A percentile compares a stretch with the other conserved stretches of the same genome.
These are phyloP conservation scores for Xylaria cubensis DNA, from an alignment of 495 filamentous ascomycete species.

Conservation along the genomic window DNA sequence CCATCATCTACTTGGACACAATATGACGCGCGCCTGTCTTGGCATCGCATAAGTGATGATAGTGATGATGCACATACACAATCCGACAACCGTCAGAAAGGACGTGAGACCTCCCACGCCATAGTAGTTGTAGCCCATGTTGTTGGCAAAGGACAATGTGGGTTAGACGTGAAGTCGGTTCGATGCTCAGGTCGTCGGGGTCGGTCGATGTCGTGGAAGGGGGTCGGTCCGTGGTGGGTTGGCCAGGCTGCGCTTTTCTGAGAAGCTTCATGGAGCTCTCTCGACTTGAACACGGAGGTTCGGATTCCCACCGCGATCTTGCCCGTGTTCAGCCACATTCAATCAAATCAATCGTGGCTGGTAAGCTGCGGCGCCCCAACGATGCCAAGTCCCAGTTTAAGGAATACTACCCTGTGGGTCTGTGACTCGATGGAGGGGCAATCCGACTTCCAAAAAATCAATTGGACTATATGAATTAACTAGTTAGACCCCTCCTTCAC, in stretches of 20 bases:
- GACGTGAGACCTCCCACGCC: constrained; percentile 71
- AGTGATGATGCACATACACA: constrained; percentile 65
- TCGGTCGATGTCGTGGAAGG: constrained; percentile 19
- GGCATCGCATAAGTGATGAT: not conserved
- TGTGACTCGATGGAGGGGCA: constrained; percentile 25
- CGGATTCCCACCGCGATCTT: constrained; percentile 2
- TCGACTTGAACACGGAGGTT: constrained; percentile 11
- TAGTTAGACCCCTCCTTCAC: constrained; percentile 24
- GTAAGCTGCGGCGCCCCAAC: not conserved
- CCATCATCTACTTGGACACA: not conserved
- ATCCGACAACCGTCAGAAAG: constrained; percentile 80
- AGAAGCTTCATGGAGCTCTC: constrained; percentile 30
- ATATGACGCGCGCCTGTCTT: not conserved
- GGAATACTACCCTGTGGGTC: not conserved
- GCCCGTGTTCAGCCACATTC: constrained; percentile 3
- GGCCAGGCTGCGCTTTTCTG: constrained; percentile 35
- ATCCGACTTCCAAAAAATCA: constrained; percentile 15
- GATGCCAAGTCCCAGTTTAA: not conserved
- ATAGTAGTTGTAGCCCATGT: constrained; percentile 67
- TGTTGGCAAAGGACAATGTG: constrained; percentile 31
- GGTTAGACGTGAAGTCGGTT: constrained; percentile 23
- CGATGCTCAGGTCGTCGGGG: constrained; percentile 17
- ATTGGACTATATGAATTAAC: not conserved
- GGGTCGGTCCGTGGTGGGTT: constrained; percentile 9
- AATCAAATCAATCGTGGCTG: not conserved